Percentiles rank a stretch among this genome's conserved stretches.
These are phyloP conservation scores for Backusella parvicylindrica DNA, from an alignment of 192 early-diverging fungal species.

Conservation along the genomic window DNA sequence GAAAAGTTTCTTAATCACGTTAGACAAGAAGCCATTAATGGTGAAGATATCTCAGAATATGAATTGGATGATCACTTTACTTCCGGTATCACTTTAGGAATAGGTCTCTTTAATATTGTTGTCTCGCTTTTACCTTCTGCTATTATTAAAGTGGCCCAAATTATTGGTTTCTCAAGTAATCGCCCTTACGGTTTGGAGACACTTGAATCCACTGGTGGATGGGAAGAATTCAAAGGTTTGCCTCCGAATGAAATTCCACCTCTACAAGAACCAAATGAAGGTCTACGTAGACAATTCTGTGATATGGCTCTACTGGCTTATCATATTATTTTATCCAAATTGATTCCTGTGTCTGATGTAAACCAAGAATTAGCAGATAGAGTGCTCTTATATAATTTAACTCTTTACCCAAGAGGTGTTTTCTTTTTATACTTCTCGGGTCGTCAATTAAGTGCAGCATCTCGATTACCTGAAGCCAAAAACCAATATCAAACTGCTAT, in stretches of 20 bases:
- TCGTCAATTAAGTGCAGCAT: conserved; percentile 54
- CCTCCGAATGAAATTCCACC: conserved; percentile 34
- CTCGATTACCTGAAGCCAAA: conserved; percentile 57
- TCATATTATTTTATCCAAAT: conserved; percentile 71
- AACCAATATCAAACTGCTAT: conserved; percentile 55
- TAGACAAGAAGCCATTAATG: conserved; percentile 45
- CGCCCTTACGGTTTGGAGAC: conserved; percentile 70
- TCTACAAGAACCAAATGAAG: conserved; percentile 43
- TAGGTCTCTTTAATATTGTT: conserved; percentile 78
- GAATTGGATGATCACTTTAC: conserved; percentile 79
- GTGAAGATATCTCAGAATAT: conserved; percentile 44
- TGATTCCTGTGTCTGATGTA: conserved; percentile 66
- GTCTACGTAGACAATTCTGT: conserved; percentile 73
- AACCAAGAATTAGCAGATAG: conserved; percentile 61
- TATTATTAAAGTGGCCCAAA: conserved; percentile 72
- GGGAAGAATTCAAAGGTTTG: conserved; percentile 43
- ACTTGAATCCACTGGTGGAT: conserved; percentile 71
- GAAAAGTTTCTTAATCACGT: conserved; percentile 46
- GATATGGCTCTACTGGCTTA: conserved; percentile 69
- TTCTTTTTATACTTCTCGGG: conserved; percentile 74
- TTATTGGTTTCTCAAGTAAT: conserved; percentile 82
- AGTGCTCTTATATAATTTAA: conserved; percentile 52
- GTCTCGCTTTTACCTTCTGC: conserved; percentile 74
- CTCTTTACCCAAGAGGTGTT: conserved; percentile 62
- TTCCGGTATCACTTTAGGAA: conserved; percentile 73